Base-by-base conservation (phyloP, 345 rosid species). In the Microthlaspi erraticum region DNA sequence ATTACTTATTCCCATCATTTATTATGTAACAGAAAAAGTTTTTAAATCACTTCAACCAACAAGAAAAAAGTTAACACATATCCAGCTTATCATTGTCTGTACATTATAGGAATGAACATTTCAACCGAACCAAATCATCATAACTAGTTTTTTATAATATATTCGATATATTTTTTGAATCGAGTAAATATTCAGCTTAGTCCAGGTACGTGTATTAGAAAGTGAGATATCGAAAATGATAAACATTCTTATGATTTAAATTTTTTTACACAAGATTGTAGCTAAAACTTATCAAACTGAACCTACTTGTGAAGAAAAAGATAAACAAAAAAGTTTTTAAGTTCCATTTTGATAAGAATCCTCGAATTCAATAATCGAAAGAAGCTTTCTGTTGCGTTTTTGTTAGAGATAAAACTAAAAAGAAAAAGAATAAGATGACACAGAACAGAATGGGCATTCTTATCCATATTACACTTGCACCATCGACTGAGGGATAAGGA, bases 381-480 rank as follows among this genome's bases (percentile, higher is more conserved):
- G 48, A 48, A 7, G 1, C 3, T 38, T 44, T 68, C 2, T 14
- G 64, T 45, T 72, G 45, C 64, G 8, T 14, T 20, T 54, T 34
- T 63, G 49, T 36, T 45, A 53, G 3, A 12, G 17, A 17, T 19
- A 41, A 63, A 44, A 33, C 19, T 18, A 12, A 62, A 43, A 60
- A 33, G 61, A 16, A 49, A 73, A 66, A 64, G 62, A 66, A 66
- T 34, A 51, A 36, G 68, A 68, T 60, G 58, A 62, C 26, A 74
- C 33, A 17, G 19, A 67, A 74, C 33, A 17, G 31, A 67, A 74
- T 74, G 74, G 74, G 69, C 69, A 74, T 58, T 74, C 68, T 68
- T 75, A 75, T 75, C 78, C 45, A 68, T 44, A 67, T 60, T 12
- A 32, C 50, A 74, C 31, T 60, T 52, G 62, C 63, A 34, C 52